A percentile compares a stretch with the other conserved stretches of the same genome.
Conservation (phyloP, 2,329 filamentous ascomycete genomes). For the Aspergillus brunneoviolaceus region DNA sequence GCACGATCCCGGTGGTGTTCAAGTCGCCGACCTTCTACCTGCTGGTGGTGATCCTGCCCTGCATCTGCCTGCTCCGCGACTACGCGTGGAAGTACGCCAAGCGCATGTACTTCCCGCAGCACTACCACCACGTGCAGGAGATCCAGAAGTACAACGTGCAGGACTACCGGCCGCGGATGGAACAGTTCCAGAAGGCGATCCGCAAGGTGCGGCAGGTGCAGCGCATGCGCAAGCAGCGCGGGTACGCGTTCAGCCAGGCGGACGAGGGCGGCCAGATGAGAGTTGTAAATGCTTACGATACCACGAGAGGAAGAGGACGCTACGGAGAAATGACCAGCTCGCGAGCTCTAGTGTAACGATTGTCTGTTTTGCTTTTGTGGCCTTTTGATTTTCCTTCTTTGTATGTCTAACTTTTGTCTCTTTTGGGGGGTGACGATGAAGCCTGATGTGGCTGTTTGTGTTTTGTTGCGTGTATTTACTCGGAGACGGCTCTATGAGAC, state of each 20-base stretch:
- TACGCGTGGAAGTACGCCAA: constrained; percentile 97
- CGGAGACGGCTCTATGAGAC: background rate
- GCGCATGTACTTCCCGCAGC: constrained; percentile 93
- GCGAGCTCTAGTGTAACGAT: constrained; percentile 33
- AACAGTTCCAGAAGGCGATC: constrained; percentile 99
- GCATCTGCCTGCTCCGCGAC: constrained; percentile 80
- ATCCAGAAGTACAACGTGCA: constrained; percentile 99
- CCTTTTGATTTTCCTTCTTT: background rate
- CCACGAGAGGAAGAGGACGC: constrained; percentile 82
- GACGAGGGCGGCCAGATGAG: constrained; percentile 88
- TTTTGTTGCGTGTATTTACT: background rate
- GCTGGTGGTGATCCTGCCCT: constrained; percentile 76
- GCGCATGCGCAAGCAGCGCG: constrained; percentile 98
- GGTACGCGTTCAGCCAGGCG: constrained; percentile 96
- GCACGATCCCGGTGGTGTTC: constrained; percentile 79
- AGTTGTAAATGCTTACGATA: constrained; percentile 96
- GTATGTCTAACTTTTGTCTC: constrained; percentile 12
- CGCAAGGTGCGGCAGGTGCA: constrained; percentile 97
- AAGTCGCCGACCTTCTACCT: constrained; percentile 85
- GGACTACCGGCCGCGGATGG: constrained; percentile 97
- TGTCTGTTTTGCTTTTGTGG: constrained; percentile 1
- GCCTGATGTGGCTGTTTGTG: background rate
- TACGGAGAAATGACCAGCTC: constrained; percentile 92
- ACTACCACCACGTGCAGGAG: constrained; percentile 98
- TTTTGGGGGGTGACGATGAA: background rate